phyloP scores from a whole-genome alignment of 345 rosid genomes.

The Punica granatum region DNA sequence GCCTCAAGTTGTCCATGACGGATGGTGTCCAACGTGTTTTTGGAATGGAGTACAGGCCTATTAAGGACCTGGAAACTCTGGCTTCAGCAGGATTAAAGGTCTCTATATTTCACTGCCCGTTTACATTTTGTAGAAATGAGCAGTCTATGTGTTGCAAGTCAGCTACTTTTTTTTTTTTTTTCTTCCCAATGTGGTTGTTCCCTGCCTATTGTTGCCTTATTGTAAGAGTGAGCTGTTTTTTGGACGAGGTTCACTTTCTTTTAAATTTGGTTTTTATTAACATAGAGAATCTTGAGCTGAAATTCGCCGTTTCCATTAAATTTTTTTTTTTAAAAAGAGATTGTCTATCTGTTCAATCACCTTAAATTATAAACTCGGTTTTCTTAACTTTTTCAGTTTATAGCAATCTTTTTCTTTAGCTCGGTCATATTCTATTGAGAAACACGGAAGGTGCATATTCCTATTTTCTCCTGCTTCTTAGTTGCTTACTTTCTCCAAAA shows the following conservation, averaged over 20 bases:
- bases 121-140: not conserved
- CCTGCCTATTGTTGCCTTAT: not conserved
- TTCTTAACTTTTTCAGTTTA: not conserved
- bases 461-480: not conserved
- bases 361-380: not conserved
- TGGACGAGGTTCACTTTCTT: not conserved
- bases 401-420: not conserved
- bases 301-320: too few relatives aligned
- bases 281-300: not conserved
- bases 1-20: conserved; percentile 86
- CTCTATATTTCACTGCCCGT: conserved; percentile 3
- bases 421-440: too few relatives aligned
- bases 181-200: not conserved
- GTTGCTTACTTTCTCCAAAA: not conserved
- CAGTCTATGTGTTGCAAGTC: not conserved
- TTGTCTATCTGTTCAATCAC: too few relatives aligned
- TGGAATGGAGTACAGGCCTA: conserved; percentile 88
- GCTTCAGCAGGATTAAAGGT: conserved; percentile 87
- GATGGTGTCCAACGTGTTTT: conserved; percentile 90
- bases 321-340: too few relatives aligned
- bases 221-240: not conserved
- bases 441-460: too few relatives aligned
- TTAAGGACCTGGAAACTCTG: conserved; percentile 71
- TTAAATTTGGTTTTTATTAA: not conserved
- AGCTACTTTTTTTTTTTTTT: not conserved